Percentiles rank a stretch among this genome's conserved stretches.
These are phyloP conservation scores for Fraxinus sp. DNA, from an alignment of 305 asterid species.

Conservation along the genomic window DNA sequence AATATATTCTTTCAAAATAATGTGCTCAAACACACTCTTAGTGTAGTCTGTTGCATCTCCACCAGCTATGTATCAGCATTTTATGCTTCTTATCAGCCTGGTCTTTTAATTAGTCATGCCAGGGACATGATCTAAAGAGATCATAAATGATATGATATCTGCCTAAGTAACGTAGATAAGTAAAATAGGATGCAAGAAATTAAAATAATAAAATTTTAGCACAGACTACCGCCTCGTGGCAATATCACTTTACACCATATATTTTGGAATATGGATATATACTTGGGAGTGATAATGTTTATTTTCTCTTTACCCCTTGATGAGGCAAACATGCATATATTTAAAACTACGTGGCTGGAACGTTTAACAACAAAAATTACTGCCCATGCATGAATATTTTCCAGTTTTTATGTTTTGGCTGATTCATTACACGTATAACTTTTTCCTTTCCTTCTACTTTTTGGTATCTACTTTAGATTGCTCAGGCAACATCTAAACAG, in stretches of 20 bases:
- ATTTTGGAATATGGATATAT: neutral
- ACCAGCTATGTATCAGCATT: neutral
- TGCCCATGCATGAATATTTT: neutral
- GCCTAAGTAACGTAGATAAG: neutral
- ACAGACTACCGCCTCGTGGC: neutral
- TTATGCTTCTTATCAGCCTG: neutral
- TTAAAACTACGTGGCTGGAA: neutral
- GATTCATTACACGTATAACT: slow-evolving; percentile 10
- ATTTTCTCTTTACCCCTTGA: slow-evolving; percentile 1
- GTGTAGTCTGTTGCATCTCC: neutral
- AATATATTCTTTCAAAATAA: no score
- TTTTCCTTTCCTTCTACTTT: neutral
- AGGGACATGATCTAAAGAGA: neutral
- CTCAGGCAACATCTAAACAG: slow-evolving; percentile 98
- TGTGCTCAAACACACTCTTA: neutral
- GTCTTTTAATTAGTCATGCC: neutral
- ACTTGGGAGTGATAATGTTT: neutral
- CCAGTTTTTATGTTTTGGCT: neutral
- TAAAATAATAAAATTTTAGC: neutral
- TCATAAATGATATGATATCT: neutral
- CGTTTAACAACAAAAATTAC: neutral
- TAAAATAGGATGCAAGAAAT: neutral
- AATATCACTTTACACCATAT: neutral
- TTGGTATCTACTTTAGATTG: slow-evolving; percentile 55
- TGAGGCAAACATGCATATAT: neutral